Evolutionary conservation across 2,329 filamentous ascomycete species (phyloP), one percentile per base, ranked within the genome.

Genomic region (Trichoderma atrobrunneum): DNA sequence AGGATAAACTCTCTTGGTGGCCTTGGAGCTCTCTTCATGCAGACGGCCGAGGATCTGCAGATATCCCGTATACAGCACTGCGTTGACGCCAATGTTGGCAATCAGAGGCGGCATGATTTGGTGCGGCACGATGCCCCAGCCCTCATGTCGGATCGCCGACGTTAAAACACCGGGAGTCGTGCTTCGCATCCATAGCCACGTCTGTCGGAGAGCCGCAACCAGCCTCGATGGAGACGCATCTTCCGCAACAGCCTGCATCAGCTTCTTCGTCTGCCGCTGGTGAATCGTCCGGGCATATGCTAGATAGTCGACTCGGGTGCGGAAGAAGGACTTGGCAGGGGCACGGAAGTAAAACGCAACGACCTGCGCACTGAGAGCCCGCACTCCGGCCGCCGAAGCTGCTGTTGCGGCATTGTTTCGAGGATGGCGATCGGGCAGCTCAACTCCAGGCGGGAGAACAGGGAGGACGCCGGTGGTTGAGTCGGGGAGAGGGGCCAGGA

Each of bases 281-380:
- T 88, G 86, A 3, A 89, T 78, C 18, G 80, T 84, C 32, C 88
- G 84, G 3, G 87, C 88, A 73, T 89, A 90, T 2, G 87, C 87
- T 21, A 90, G 85, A 76, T 94, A 97, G 84, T 98, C 95, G 74
- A 98, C 94, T 72, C 95, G 86, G 1, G 93, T 95, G 73, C 93
- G 89, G 82, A 98, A 97, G 80, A 98, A 98, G 18, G 94, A 93
- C 82, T 97, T 97, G 68, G 94, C 92, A 1, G 95, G 95, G 0
- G 94, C 93, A 71, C 94, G 88, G 79, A 97, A 98, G 83, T 97
- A 98, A 77, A 97, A 97, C 28, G 94, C 91, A 70, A 97, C 88
- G 77, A 94, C 86, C 79, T 97, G 92, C 8, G 93, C 92, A 76
- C 92, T 95, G 74, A 97, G 81, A 32, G 94, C 95, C 61, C 95